Evolutionary conservation across 371 early-diverging fungal genomes (phyloP), one percentile per base, ranked within the genome.

Genomic region (Dichotomocladium elegans): DNA sequence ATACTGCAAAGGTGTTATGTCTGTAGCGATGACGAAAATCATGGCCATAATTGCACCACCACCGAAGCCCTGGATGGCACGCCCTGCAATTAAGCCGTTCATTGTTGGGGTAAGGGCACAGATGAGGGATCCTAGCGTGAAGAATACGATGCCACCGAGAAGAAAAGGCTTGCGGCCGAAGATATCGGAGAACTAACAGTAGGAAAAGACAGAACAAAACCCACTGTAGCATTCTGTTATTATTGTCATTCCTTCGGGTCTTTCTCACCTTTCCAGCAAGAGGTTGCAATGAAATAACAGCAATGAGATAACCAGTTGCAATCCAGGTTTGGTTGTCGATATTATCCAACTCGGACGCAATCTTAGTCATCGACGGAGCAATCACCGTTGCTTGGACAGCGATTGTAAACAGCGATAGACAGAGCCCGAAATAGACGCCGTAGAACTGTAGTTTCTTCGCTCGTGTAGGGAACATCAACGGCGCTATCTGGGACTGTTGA

Each of bases 371-470:
- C 19, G 37, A 46, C 4, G 54, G 87, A 8, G 91, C 87, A 33
- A 92, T 79, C 28, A 92, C 84, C 2, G 90, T 90, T 27, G 80
- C 77, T 55, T 90, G 88, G 33, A 90, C 68, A 31, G 86, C 85
- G 12, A 87, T 83, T 65, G 90, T 79, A 61, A 91, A 88, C 53
- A 86, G 73, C 14, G 79, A 74, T 46, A 86, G 7, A 21, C n/a
- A 37, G n/a, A 37, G 15, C n/a, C 37, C 37, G 9, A 37, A 37
- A 15, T 37, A 37, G 6, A 37, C 37, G 21, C n/a, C 21, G 4
- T 8, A 41, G 28, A 44, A 33, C 0, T 24, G 21, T 48, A 24
- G 37, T 9, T 37, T 37, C 8, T 37, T 37, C 17, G 9, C 10
- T 21, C 37, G 21, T n/a, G 37, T n/a, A 37, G 37, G 37, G 5